Percentiles rank a stretch among this genome's conserved stretches.
These are phyloP conservation scores for Fusarium verrucosum DNA, from an alignment of 2,329 filamentous ascomycete species.

Conservation along the genomic window DNA sequence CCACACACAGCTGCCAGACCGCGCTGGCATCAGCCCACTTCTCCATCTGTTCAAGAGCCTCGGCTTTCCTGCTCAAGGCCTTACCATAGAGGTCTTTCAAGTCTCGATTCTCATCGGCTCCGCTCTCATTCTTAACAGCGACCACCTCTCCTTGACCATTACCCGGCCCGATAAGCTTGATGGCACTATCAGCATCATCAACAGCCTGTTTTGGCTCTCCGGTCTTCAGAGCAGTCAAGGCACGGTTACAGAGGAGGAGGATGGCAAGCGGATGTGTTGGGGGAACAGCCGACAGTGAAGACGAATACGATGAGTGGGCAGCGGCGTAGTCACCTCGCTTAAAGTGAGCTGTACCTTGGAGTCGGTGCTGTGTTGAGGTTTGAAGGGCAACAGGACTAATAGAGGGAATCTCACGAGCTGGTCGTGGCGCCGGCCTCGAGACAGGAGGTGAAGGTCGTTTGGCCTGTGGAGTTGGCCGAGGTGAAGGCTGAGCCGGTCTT, in stretches of 20 bases:
- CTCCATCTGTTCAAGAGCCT: constrained; percentile 95
- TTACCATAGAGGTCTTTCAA: constrained; percentile 96
- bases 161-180: constrained; percentile 80
- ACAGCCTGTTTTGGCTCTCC: constrained; percentile 91
- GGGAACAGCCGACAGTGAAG: constrained; percentile 79
- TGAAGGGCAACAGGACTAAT: constrained; percentile 75
- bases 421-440: constrained; percentile 56
- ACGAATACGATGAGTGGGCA: constrained; percentile 83
- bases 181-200: constrained; percentile 81
- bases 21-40: constrained; percentile 85
- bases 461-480: constrained; percentile 51
- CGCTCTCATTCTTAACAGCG: constrained; percentile 67
- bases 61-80: constrained; percentile 91
- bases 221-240: constrained; percentile 88
- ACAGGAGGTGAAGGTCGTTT: constrained; percentile 49
- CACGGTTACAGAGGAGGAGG: constrained; percentile 89
- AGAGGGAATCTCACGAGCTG: constrained; percentile 69
- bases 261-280: constrained; percentile 83
- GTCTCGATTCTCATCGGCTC: constrained; percentile 73
- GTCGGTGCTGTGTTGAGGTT: constrained; percentile 79
- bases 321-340: constrained; percentile 92
- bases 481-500: constrained; percentile 52
- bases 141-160: constrained; percentile 85
- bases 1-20: constrained; percentile 85
- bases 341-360: constrained; percentile 86